Evolutionary conservation across 495 filamentous ascomycete species (phyloP), one percentile per base, ranked within the genome.

Genomic region (Penicillium desertorum): DNA sequence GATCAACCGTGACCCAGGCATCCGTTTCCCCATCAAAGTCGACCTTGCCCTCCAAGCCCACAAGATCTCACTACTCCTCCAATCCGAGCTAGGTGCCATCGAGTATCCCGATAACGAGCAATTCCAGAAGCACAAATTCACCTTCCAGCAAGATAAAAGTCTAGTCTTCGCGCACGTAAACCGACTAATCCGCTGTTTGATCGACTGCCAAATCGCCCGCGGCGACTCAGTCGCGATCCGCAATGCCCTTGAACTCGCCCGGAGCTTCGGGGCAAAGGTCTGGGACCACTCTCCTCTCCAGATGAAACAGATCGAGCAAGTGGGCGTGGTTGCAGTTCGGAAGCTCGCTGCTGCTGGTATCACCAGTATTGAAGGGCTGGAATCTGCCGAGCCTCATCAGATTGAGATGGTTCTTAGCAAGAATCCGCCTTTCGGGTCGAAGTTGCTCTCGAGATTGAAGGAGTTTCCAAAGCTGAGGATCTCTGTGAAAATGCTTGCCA

Each of bases 251-350:
- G 90, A 95, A 64, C 79, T 98, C 19, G 80, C 85, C 7, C 79
- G 95, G 56, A 90, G 89, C 54, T 79, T 98, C 41, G 80, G 82
- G 29, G 91, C 90, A 11, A 84, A 82, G 56, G 88, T 85, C 4
- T 98, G 95, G 95, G 95, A 98, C 58, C 83, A 88, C 34, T 90
- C 87, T 0, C 85, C 90, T 1, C 79, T 87, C 17, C 90, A 97
- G 54, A 82, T 98, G 68, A 92, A 89, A 54, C 94, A 98, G 65
- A 80, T 98, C 9, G 86, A 89, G 4, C 82, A 86, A n/a, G 81
- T 96, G 46, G 95, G 93, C 0, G 77, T 86, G 14, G 91, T 86
- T 3, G 81, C 84, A 6, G 85, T 94, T 39, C 80, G 89, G 30
- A 96, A 92, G 68, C 79, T 97, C 39, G 86, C 86, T 8, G 79